Conservation (phyloP, 441 rosid species). For the Aquilaria agallochum region DNA sequence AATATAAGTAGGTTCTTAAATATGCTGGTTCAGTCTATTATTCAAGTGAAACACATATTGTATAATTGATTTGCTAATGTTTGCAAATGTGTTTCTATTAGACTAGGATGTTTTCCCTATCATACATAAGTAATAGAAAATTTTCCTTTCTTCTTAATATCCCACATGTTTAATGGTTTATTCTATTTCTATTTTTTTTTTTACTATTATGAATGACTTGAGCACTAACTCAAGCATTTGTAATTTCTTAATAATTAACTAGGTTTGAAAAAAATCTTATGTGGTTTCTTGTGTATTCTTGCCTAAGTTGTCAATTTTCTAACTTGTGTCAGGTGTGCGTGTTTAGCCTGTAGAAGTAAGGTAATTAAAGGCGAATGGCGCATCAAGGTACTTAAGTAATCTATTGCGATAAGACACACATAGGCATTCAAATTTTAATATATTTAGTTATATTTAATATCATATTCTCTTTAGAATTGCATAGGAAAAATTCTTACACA, state of each 20-base stretch:
- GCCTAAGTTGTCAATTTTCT: neutral
- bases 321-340: slow-evolving; percentile 7
- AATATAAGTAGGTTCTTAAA: no score
- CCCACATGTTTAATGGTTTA: slow-evolving; percentile 1
- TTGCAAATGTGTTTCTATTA: no score
- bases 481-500: no score
- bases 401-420: no score
- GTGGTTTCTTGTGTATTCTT: neutral
- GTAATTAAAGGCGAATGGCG: no score
- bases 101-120: neutral
- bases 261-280: neutral
- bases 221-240: neutral
- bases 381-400: no score
- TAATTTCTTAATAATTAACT: neutral
- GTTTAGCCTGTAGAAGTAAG: slow-evolving; percentile 4
- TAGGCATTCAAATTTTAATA: no score
- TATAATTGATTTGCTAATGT: no score
- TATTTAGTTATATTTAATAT: no score
- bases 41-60: no score
- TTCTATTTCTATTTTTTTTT: neutral
- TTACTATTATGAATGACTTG: slow-evolving; percentile 1
- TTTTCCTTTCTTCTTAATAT: neutral
- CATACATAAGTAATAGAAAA: neutral
- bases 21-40: no score
- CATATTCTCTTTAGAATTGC: no score